These are phyloP conservation scores for Saccharomyces hybrid DNA, from an alignment of 1,139 yeast species.

Conservation along the genomic window DNA sequence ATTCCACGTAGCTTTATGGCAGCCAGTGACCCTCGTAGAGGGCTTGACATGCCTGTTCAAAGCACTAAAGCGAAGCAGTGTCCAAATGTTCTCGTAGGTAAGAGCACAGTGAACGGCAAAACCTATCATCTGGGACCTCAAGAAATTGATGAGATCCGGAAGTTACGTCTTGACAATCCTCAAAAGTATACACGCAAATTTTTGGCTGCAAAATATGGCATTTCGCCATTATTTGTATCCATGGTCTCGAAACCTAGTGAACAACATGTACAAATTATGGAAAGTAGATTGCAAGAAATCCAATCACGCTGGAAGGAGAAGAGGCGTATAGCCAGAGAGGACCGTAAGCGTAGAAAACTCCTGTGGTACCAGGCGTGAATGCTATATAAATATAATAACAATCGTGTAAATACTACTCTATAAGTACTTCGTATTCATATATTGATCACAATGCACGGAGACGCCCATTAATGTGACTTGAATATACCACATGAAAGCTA, in stretches of 20 bases:
- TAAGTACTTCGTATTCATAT: background rate
- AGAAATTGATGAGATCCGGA: slow-evolving; percentile 53
- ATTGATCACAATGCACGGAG: slow-evolving; percentile 1
- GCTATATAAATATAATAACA: slow-evolving; percentile 1
- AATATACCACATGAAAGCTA: background rate
- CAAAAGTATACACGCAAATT: slow-evolving; percentile 57
- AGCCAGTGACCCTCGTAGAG: slow-evolving; percentile 25
- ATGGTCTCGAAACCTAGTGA: slow-evolving; percentile 41
- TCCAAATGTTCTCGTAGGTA: slow-evolving; percentile 23
- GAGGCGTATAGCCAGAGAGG: slow-evolving; percentile 42
- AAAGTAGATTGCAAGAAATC: slow-evolving; percentile 36
- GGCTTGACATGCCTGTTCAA: slow-evolving; percentile 2
- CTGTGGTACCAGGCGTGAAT: slow-evolving; percentile 56
- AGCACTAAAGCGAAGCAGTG: slow-evolving; percentile 18
- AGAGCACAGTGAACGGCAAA: slow-evolving; percentile 33
- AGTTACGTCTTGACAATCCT: slow-evolving; percentile 57
- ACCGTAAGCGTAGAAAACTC: slow-evolving; percentile 49
- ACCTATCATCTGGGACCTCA: slow-evolving; percentile 54
- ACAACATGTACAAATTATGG: slow-evolving; percentile 40
- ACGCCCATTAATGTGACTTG: slow-evolving; percentile 4
- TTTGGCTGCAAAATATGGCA: slow-evolving; percentile 56
- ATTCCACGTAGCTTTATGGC: slow-evolving; percentile 30
- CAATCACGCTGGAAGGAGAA: slow-evolving; percentile 44
- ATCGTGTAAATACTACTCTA: slow-evolving; percentile 9
- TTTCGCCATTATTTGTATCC: slow-evolving; percentile 48